A percentile compares a stretch with the other conserved stretches of the same genome.
Evolutionary conservation across 2,329 filamentous ascomycete genomes (phyloP).

Genomic region (Fusarium algeriense): DNA sequence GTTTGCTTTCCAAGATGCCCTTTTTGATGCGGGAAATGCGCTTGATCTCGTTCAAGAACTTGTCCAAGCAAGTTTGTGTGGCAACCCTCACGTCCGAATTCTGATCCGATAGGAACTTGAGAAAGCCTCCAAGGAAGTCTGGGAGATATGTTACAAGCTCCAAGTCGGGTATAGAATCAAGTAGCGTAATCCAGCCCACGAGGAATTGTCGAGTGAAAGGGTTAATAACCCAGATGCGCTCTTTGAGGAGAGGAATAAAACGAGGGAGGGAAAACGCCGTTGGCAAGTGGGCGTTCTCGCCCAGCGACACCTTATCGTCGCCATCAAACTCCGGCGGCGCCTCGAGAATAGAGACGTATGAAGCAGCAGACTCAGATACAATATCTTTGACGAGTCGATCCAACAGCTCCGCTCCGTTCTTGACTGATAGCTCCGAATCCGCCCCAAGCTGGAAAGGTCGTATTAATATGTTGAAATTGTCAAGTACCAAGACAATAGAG

Average conservation of each 20-base stretch:
- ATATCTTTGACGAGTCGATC: conserved; percentile 97
- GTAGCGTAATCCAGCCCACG: conserved; percentile 93
- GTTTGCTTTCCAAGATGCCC: conserved; percentile 88
- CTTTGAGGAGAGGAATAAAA: conserved; percentile 93
- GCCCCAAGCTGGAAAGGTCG: conserved; percentile 78
- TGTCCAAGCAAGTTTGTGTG: conserved; percentile 88
- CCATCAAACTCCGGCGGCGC: conserved; percentile 60
- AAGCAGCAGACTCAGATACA: conserved; percentile 92
- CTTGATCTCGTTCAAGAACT: conserved; percentile 93
- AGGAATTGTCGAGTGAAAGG: conserved; percentile 95
- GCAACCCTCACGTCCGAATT: conserved; percentile 95
- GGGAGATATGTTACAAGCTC: conserved; percentile 94
- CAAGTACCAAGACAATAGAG: background rate
- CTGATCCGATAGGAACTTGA: conserved; percentile 91
- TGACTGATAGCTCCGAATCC: conserved; percentile 95
- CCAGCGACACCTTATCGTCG: conserved; percentile 60
- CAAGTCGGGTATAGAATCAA: conserved; percentile 96
- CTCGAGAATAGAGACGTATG: conserved; percentile 91
- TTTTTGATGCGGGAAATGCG: conserved; percentile 94
- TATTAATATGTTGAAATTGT: background rate
- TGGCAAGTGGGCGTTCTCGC: conserved; percentile 67
- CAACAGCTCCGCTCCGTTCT: conserved; percentile 95
- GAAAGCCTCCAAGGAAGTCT: conserved; percentile 87
- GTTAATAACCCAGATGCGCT: conserved; percentile 93
- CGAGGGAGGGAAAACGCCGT: conserved; percentile 91